Conservation (phyloP, 306 rosid genomes). For the Acacia acuminata region DNA sequence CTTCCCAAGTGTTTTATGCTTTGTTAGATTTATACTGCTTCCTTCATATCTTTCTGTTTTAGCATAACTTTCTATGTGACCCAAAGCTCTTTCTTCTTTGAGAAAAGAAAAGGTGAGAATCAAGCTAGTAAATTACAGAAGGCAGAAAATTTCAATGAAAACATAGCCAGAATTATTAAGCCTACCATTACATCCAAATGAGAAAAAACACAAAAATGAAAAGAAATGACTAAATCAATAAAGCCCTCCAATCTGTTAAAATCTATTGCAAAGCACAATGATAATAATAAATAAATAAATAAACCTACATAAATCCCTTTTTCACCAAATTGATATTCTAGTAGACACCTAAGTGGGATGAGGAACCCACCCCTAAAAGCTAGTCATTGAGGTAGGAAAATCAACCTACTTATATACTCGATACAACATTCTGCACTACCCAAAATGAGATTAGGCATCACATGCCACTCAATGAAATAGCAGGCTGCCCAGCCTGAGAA, state of each 20-base stretch:
- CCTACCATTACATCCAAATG: background rate
- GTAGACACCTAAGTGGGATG: background rate
- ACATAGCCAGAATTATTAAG: background rate
- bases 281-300: background rate
- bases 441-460: background rate
- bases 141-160: background rate
- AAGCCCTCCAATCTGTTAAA: background rate
- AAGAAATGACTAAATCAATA: background rate
- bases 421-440: background rate
- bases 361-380: background rate
- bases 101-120: background rate
- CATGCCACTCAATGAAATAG: background rate
- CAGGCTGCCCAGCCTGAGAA: background rate
- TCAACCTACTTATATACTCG: background rate
- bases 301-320: background rate
- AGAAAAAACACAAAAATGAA: background rate
- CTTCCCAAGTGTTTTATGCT: background rate
- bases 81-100: background rate
- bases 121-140: background rate
- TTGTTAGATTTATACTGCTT: background rate
- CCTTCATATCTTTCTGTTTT: background rate
- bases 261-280: background rate
- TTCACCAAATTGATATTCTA: background rate
- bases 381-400: background rate
- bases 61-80: background rate